Base-by-base conservation (phyloP, 1,284 basidiomycete species). In the Phylloboletellus chloephorus region DNA sequence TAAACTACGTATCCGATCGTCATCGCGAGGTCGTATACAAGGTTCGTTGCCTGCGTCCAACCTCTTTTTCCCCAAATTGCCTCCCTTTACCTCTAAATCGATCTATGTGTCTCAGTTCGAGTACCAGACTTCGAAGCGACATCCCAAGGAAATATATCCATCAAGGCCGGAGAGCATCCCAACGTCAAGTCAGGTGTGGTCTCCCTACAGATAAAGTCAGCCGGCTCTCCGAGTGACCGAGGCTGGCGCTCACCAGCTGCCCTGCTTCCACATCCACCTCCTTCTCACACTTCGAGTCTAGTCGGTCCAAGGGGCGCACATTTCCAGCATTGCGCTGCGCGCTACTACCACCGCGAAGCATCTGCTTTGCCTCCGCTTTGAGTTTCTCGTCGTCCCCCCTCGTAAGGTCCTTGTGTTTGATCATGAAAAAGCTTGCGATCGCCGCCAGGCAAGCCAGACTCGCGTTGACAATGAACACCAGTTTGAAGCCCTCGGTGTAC, bases 391-490 rank as follows among this genome's bases (percentile, higher is more conserved):
- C 80, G 45, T 82, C 82, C 2, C 59, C 69, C 15, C 78, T 61
- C 7, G 65, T 72, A 34, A 86, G 58, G 15, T 78, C 73, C 40
- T 74, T 73, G 46, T 81, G 74, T 36, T 68, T 67, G 50, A 83
- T 79, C 66, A 81, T 69, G 13, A 73, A 28, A 16, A 77, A 58
- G 43, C 76, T 73, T 2, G 69, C 65, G 7, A 81, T 48, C 8
- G 73, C 72, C 12, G 72, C 73, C 0, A 72, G 46, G 0, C 66
- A 67, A 11, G 72, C 63, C 28, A 74, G 53, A 23, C 56, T 57
- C 3, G 76, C 73, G 43, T 79, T 78, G 37, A 80, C 52, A 22
- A 77, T 63, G 59, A 85, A 85, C 6, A 85, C 63, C 4, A 63
- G 56, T 26, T 68, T 59, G 59, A 84, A 81, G 0, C 79, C 82